Conservation (phyloP, 2,329 filamentous ascomycete species). For the Penicillium sp. region DNA sequence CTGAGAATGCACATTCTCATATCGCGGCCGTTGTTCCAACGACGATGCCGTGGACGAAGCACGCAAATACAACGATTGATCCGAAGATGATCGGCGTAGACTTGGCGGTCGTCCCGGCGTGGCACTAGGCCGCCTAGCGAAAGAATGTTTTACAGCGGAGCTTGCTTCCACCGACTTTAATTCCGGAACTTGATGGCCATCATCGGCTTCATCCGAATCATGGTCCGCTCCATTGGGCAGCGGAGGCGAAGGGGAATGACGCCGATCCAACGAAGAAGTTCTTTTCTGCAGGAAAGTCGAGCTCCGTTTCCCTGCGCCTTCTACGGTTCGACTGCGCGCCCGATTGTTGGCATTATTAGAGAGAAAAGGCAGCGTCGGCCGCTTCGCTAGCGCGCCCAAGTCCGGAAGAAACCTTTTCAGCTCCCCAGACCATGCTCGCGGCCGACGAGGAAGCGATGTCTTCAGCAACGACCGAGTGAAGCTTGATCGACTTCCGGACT, state of each 20-base stretch:
- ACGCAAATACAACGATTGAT: slow-evolving; percentile 73
- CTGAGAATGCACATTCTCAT: slow-evolving; percentile 77
- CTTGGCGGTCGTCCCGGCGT: slow-evolving; percentile 27
- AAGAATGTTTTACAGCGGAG: slow-evolving; percentile 36
- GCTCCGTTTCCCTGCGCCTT: slow-evolving; percentile 3
- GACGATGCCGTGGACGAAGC: slow-evolving; percentile 77
- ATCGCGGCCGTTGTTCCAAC: slow-evolving; percentile 78
- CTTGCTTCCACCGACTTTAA: slow-evolving; percentile 28
- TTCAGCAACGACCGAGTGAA: slow-evolving; percentile 39
- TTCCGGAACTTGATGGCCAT: slow-evolving; percentile 32
- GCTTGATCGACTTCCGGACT: slow-evolving; percentile 25
- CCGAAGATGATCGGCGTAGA: slow-evolving; percentile 67
- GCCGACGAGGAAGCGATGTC: slow-evolving; percentile 32
- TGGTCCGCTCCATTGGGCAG: slow-evolving; percentile 10
- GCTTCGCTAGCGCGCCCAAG: slow-evolving; percentile 31
- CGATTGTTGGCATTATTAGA: slow-evolving; percentile 26
- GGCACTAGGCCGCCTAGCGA: slow-evolving; percentile 28
- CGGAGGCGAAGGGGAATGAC: slow-evolving; percentile 2
- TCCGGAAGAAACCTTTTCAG: slow-evolving; percentile 41
- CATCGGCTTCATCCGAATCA: slow-evolving; percentile 28
- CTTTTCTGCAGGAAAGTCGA: neutral
- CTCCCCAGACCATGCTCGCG: slow-evolving; percentile 40
- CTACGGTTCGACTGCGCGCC: slow-evolving; percentile 31
- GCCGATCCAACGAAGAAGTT: slow-evolving; percentile 21
- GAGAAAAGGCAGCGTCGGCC: slow-evolving; percentile 32